A percentile compares a stretch with the other conserved stretches of the same genome.
phyloP scores from a whole-genome alignment of 495 filamentous ascomycete species.

The Oidiodendron maius region DNA sequence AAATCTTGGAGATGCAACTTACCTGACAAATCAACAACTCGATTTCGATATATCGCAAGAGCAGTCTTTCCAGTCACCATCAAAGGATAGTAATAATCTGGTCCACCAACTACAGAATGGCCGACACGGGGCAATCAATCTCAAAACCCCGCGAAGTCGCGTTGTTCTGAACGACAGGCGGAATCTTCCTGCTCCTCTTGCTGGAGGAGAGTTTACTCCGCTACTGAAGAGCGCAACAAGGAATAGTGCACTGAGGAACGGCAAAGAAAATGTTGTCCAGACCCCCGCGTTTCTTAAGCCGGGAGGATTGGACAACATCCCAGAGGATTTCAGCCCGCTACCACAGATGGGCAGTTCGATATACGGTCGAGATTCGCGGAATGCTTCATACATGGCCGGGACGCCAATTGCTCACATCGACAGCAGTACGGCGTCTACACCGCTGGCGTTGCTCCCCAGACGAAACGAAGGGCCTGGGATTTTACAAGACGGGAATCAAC shows the following conservation, averaged over 20 bases:
- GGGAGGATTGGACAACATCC: constrained; percentile 52
- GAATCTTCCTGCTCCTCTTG: constrained; percentile 55
- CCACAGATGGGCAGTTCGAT: constrained; percentile 55
- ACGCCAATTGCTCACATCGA: constrained; percentile 66
- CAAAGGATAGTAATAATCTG: constrained; percentile 67
- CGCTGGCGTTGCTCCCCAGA: constrained; percentile 60
- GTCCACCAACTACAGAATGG: constrained; percentile 61
- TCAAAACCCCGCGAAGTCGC: constrained; percentile 64
- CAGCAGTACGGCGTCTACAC: constrained; percentile 72
- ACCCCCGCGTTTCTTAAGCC: constrained; percentile 66
- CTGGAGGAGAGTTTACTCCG: constrained; percentile 83
- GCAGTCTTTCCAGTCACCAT: constrained; percentile 79
- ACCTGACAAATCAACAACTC: constrained; percentile 52
- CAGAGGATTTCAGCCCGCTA: constrained; percentile 61
- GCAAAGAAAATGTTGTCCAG: constrained; percentile 47
- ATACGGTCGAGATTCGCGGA: constrained; percentile 51
- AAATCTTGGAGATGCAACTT: constrained; percentile 73
- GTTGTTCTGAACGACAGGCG: constrained; percentile 61
- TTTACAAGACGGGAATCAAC: constrained; percentile 74
- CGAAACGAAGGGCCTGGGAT: constrained; percentile 51
- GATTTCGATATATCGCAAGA: constrained; percentile 77
- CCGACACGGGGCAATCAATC: constrained; percentile 44
- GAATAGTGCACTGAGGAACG: constrained; percentile 63
- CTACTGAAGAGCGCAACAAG: constrained; percentile 84
- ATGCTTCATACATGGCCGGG: constrained; percentile 37